phyloP scores from a whole-genome alignment of 345 rosid species.

The Durio zibethinus region DNA sequence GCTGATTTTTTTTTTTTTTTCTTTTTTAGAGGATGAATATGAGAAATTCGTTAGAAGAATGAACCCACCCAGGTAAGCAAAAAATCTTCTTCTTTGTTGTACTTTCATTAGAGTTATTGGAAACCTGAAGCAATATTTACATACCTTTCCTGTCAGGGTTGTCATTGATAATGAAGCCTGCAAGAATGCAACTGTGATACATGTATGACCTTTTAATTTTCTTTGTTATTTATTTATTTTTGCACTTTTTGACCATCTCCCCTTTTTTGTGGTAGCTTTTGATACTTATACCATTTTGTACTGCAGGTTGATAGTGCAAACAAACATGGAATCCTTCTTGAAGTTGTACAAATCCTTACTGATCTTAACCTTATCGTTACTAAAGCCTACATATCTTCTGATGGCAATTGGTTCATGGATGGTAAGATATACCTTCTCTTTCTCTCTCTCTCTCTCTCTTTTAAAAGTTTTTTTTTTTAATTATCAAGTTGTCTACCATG shows the following conservation, averaged over 20 bases:
- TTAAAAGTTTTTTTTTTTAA: too few relatives aligned
- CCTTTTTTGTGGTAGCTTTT: conserved; percentile 5
- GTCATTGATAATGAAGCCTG: conserved; percentile 89
- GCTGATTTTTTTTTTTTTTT: not conserved
- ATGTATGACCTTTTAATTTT: conserved; percentile 39
- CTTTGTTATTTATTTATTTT: conserved; percentile 1
- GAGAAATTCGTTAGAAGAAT: conserved; percentile 83
- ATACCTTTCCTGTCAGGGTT: conserved; percentile 50
- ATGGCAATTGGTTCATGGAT: conserved; percentile 99
- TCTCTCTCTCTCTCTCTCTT: not conserved
- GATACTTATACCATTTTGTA: conserved; percentile 19
- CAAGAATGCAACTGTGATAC: conserved; percentile 82
- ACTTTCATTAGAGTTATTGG: not conserved
- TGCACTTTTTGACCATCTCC: not conserved
- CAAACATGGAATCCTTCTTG: conserved; percentile 88
- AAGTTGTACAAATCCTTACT: conserved; percentile 90
- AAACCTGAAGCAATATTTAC: not conserved
- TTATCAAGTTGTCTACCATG: not conserved
- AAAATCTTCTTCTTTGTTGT: conserved; percentile 11
- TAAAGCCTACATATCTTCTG: conserved; percentile 94
- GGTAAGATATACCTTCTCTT: conserved; percentile 64
- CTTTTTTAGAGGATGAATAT: conserved; percentile 68
- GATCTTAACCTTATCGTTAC: conserved; percentile 80
- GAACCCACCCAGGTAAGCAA: conserved; percentile 83
- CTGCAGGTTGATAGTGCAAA: conserved; percentile 91